Conservation (phyloP, 139 green algal species). For the Chlorella sp. region DNA sequence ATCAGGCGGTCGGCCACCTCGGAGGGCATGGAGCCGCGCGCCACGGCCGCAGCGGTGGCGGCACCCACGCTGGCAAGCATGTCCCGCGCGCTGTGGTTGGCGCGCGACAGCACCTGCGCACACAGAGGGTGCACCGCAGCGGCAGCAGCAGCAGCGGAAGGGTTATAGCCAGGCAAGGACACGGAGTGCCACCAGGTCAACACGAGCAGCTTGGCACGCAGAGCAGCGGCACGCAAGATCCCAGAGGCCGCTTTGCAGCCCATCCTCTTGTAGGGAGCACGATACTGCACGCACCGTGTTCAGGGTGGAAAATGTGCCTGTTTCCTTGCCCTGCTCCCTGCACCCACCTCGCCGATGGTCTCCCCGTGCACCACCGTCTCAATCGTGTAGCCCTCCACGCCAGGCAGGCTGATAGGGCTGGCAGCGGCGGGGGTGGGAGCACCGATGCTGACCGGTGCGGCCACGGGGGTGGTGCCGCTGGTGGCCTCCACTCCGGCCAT, state of each 20-base stretch:
- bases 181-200: neutral
- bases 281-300: no score
- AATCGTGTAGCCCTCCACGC: neutral
- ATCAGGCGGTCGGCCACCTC: constrained; percentile 14
- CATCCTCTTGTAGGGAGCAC: no score
- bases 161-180: neutral
- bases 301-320: neutral
- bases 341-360: constrained; percentile 21
- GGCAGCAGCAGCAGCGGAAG: constrained; percentile 16
- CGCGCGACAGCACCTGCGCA: constrained; percentile 36
- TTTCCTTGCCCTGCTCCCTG: neutral
- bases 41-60: neutral
- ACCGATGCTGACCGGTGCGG: neutral
- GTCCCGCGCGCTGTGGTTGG: constrained; percentile 30
- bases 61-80: constrained; percentile 32
- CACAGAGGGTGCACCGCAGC: constrained; percentile 31
- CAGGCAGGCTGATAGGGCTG: neutral
- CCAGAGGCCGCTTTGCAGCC: no score
- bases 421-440: neutral
- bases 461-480: neutral
- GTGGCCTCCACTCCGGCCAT: neutral
- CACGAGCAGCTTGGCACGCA: neutral
- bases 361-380: constrained; percentile 11
- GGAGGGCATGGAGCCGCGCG: neutral
- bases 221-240: no score